Evolutionary conservation across 257 asterid species (phyloP).

Genomic region (Salvia splendens): DNA sequence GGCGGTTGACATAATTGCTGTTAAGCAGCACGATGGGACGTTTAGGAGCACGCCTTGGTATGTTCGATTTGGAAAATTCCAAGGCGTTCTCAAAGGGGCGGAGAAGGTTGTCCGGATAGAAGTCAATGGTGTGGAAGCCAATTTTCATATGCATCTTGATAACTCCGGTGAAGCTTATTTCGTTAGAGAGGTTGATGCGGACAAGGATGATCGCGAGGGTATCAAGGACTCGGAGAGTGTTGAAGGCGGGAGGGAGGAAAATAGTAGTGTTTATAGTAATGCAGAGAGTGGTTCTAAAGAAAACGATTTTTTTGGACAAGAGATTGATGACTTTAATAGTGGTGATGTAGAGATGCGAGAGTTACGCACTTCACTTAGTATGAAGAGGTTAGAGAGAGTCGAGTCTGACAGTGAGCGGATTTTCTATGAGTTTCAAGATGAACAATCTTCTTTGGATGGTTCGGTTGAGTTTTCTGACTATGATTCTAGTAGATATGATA

Average conservation of each 20-base stretch:
- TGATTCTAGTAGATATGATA: slow-evolving; percentile 58
- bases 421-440: slow-evolving; percentile 82
- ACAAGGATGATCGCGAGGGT: slow-evolving; percentile 42
- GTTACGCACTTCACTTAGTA: slow-evolving; percentile 63
- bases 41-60: slow-evolving; percentile 92
- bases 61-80: slow-evolving; percentile 89
- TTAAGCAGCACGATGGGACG: slow-evolving; percentile 77
- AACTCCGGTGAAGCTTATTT: slow-evolving; percentile 92
- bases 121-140: slow-evolving; percentile 79
- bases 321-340: slow-evolving; percentile 37
- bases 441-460: slow-evolving; percentile 63
- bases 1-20: slow-evolving; percentile 83
- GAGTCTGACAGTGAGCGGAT: slow-evolving; percentile 70
- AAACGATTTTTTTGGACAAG: slow-evolving; percentile 41
- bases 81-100: slow-evolving; percentile 86
- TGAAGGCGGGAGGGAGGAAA: slow-evolving; percentile 38
- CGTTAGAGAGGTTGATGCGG: slow-evolving; percentile 59
- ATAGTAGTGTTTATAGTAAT: slow-evolving; percentile 30
- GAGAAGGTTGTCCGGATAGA: slow-evolving; percentile 80
- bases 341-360: slow-evolving; percentile 59
- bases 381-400: slow-evolving; percentile 67
- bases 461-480: slow-evolving; percentile 68
- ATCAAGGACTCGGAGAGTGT: slow-evolving; percentile 43
- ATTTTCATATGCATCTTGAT: slow-evolving; percentile 83
- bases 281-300: slow-evolving; percentile 39